Conservation (phyloP, 2,329 filamentous ascomycete genomes). For the Cercospora beticola region DNA sequence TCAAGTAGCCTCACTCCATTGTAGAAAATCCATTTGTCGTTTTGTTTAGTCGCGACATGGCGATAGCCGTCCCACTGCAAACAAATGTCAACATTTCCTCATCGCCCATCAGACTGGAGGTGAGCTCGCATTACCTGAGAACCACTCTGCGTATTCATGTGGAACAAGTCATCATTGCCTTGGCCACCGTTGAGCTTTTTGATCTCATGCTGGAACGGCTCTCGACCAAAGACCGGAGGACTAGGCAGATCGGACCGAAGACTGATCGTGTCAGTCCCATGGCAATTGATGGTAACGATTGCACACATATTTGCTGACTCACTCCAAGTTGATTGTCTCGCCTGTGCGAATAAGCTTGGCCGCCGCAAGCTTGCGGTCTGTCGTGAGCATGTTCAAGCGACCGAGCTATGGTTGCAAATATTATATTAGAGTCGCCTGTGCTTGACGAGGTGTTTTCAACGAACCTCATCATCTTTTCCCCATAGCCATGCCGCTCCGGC, state of each 20-base stretch:
- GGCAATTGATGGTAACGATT: background rate
- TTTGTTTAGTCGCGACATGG: constrained; percentile 12
- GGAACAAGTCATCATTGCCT: constrained; percentile 18
- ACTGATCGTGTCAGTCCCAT: background rate
- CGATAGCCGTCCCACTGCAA: constrained; percentile 19
- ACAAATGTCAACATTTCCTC: background rate
- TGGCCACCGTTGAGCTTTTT: constrained; percentile 17
- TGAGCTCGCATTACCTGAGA: background rate
- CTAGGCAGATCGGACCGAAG: background rate
- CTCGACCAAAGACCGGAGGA: background rate
- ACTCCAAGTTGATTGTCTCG: background rate
- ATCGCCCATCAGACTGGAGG: no score
- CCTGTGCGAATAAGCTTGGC: background rate
- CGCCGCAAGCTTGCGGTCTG: background rate
- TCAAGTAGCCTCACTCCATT: constrained; percentile 9
- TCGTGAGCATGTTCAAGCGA: background rate
- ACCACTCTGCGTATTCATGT: constrained; percentile 17
- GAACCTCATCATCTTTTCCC: background rate
- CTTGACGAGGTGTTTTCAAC: background rate
- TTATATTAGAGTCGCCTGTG: background rate
- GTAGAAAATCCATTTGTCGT: constrained; percentile 6
- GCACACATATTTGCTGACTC: background rate
- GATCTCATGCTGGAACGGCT: constrained; percentile 16
- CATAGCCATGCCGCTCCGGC: background rate
- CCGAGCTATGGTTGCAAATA: background rate